Evolutionary conservation across 2,329 filamentous ascomycete species (phyloP).

Genomic region (Saccharata proteae): DNA sequence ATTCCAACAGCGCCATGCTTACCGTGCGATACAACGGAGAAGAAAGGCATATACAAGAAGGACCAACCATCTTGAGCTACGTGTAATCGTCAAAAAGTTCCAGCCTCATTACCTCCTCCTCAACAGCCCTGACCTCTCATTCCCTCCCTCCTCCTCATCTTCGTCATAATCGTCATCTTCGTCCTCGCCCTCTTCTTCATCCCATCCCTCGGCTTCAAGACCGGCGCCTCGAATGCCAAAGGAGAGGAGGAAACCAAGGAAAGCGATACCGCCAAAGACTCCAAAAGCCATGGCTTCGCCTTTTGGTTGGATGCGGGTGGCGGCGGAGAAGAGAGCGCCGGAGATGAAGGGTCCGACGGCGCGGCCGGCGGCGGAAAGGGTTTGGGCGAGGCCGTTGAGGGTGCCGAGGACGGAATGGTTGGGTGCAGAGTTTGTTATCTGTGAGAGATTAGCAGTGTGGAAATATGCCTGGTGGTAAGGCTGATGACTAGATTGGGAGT

Average conservation of each 20-base stretch:
- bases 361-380: conserved; percentile 78
- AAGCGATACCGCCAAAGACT: conserved; percentile 70
- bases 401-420: conserved; percentile 77
- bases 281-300: conserved; percentile 81
- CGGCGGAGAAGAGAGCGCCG: conserved; percentile 72
- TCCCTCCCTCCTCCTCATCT: conserved; percentile 17
- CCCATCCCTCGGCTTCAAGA: conserved; percentile 47
- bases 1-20: too few species aligned
- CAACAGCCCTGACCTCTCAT: conserved; percentile 3
- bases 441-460: conserved; percentile 6
- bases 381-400: conserved; percentile 88
- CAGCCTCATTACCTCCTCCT: not conserved
- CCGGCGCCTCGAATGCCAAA: conserved; percentile 59
- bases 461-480: conserved; percentile 3
- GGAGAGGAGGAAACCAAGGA: conserved; percentile 68
- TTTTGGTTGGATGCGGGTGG: conserved; percentile 60
- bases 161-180: conserved; percentile 32
- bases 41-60: too few species aligned
- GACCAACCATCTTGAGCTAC: too few species aligned
- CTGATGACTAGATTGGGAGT: conserved; percentile 7
- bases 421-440: conserved; percentile 90
- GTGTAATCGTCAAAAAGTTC: too few species aligned
- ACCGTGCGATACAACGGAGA: too few species aligned
- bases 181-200: conserved; percentile 27
- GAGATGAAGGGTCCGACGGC: conserved; percentile 82